phyloP scores from a whole-genome alignment of 176 grass and related monocot species.

The Lolium rigidum region DNA sequence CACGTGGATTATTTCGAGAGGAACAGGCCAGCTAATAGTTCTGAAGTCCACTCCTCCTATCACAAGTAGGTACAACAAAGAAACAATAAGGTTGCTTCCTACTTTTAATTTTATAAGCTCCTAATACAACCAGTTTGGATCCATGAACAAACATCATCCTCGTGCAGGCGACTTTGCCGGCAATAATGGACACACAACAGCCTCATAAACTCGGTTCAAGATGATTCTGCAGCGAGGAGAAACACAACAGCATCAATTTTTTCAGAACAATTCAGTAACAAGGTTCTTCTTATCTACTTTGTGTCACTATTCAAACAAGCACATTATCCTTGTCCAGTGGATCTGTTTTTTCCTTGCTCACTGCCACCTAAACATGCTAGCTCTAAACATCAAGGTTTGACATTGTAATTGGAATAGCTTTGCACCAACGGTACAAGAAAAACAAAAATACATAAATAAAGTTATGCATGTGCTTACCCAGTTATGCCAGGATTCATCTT shows the following conservation, averaged over 20 bases:
- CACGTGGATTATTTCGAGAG: slow-evolving; percentile 6
- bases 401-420: slow-evolving; percentile 21
- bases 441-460: not conserved
- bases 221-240: not conserved
- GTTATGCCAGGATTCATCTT: not conserved
- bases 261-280: slow-evolving; percentile 36
- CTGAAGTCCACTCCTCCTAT: slow-evolving; percentile 3
- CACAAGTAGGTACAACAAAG: slow-evolving; percentile 13
- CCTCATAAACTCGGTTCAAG: not conserved
- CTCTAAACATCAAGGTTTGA: slow-evolving; percentile 19
- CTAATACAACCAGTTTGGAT: not conserved
- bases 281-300: not conserved
- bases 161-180: slow-evolving; percentile 23
- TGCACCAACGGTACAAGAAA: slow-evolving; percentile 9
- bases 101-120: not conserved
- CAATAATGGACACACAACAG: slow-evolving; percentile 18
- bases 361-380: slow-evolving; percentile 13
- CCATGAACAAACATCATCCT: not conserved
- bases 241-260: slow-evolving; percentile 47
- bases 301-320: slow-evolving; percentile 19
- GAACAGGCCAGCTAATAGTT: not conserved
- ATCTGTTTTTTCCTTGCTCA: slow-evolving; percentile 33
- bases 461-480: not conserved
- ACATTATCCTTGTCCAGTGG: slow-evolving; percentile 44
- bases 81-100: slow-evolving; percentile 6